A percentile compares a stretch with the other conserved stretches of the same genome.
Evolutionary conservation across 257 asterid genomes (phyloP).

Genomic region (Nicotiana knightiana): DNA sequence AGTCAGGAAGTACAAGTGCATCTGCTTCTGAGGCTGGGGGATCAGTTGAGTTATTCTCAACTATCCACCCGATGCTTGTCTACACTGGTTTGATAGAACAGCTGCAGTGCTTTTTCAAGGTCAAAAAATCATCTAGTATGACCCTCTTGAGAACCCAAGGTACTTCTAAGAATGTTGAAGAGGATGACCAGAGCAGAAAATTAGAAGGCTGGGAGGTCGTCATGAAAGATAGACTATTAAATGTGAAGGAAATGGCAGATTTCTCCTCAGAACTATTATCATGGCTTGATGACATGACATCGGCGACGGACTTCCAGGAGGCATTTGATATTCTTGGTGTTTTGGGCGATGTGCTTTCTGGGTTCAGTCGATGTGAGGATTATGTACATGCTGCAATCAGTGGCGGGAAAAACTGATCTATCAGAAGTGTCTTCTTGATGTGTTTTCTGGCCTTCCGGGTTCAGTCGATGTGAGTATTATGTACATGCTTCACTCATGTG

Average conservation of each 20-base stretch:
- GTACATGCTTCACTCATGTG: constrained; percentile 56
- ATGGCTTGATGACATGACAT: constrained; percentile 80
- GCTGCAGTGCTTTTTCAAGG: constrained; percentile 81
- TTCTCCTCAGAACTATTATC: constrained; percentile 78
- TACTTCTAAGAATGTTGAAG: constrained; percentile 27
- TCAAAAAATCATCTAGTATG: constrained; percentile 25
- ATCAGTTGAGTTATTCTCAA: constrained; percentile 49
- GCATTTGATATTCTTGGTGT: constrained; percentile 76
- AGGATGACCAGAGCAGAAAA: constrained; percentile 46
- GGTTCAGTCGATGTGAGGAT: constrained; percentile 65
- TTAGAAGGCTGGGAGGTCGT: constrained; percentile 80
- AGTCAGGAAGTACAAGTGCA: constrained; percentile 25
- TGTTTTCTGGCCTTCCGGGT: constrained; percentile 53
- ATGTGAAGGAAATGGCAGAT: constrained; percentile 74
- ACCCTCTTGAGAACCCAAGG: constrained; percentile 20
- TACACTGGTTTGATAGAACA: constrained; percentile 91
- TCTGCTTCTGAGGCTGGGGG: constrained; percentile 31
- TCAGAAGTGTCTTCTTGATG: constrained; percentile 35
- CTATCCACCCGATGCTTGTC: constrained; percentile 88
- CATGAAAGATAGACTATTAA: constrained; percentile 68
- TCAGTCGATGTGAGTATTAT: constrained; percentile 58
- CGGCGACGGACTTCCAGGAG: constrained; percentile 75
- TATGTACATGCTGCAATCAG: constrained; percentile 69
- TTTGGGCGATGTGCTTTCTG: constrained; percentile 56
- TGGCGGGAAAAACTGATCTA: constrained; percentile 43